Base-by-base conservation (phyloP, 2,329 filamentous ascomycete species). In the Colletotrichum sp. region DNA sequence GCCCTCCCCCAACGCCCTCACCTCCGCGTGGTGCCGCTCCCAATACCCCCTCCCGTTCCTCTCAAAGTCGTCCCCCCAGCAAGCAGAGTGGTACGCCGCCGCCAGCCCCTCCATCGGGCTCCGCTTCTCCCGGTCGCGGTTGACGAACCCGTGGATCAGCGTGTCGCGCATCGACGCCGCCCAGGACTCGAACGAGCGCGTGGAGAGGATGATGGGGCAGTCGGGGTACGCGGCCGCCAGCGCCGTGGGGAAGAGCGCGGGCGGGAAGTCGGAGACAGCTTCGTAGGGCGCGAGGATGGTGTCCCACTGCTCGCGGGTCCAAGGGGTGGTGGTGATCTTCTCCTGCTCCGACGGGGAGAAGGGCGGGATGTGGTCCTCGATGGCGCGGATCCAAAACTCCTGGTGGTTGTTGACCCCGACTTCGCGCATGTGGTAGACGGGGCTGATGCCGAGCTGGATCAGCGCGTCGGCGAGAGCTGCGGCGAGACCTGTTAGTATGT, bases 181-280 rank as follows among this genome's bases (percentile, higher is more conserved):
- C 91, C 91, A 93, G 66, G 88, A 87, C 78, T 92, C 88, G 16
- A 92, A 89, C 64, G 92, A 88, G 26, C 91, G 87, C 44, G 87
- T 90, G 4, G 90, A 91, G 74, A 93, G 83, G 63, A 93, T 89
- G 76, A 93, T 87, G 82, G 91, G 91, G 18, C 91, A 91, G 68
- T 92, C 89, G 6, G 91, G 91, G 80, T 93, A 93, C 15, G 91
- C 90, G 76, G 89, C 87, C 60, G 92, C 90, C 60, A 93, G 85
- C 81, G 93, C 91, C 79, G 89, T 87, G 15, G 89, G 88, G 80
- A 93, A 83, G 57, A 84, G 81, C 69, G 81, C 78, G 16, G 81
- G 78, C 8, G 82, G 82, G 66, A 81, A 83, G 76, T 84, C 82
- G 57, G 82, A 78, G 12, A 72, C 63, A 4, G 69, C 69, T 28